phyloP scores from a whole-genome alignment of 306 rosid genomes.

The Quercus cerris region DNA sequence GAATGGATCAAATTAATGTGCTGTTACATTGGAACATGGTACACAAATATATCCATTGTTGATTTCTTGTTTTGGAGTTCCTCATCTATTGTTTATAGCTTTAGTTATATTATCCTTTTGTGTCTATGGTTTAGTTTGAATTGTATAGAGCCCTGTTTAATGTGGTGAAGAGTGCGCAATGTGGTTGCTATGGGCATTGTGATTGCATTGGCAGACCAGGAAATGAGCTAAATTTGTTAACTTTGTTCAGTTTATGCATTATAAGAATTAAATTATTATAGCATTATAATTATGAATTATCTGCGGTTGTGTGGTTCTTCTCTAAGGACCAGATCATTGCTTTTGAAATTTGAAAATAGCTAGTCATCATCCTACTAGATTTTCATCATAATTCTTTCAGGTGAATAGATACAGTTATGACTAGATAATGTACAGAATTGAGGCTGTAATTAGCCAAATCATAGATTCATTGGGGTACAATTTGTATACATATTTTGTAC shows the following conservation, averaged over 20 bases:
- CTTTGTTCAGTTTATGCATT: background rate
- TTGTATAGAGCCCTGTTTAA: constrained; percentile 9
- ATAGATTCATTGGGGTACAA: background rate
- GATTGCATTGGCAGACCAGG: background rate
- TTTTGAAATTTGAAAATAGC: too few species aligned
- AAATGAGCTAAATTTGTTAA: background rate
- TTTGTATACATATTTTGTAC: background rate
- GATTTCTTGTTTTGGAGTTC: constrained; percentile 10
- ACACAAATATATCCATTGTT: constrained; percentile 3
- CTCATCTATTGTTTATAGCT: background rate
- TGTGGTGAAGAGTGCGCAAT: constrained; percentile 6
- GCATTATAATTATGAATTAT: too few species aligned
- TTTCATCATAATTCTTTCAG: background rate
- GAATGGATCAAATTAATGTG: background rate
- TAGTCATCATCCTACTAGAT: background rate
- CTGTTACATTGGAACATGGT: constrained; percentile 1
- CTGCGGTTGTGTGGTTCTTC: too few species aligned
- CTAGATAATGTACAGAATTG: background rate
- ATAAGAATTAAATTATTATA: too few species aligned
- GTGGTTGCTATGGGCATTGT: background rate
- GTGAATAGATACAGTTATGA: background rate
- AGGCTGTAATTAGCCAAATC: background rate
- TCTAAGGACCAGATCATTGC: too few species aligned
- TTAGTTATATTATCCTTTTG: constrained; percentile 14
- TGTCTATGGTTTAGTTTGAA: background rate